Percentiles rank a stretch among this genome's conserved stretches.
Conservation (phyloP, 352 stramenopile species). For the Thalassiosira livingstoniorum region DNA sequence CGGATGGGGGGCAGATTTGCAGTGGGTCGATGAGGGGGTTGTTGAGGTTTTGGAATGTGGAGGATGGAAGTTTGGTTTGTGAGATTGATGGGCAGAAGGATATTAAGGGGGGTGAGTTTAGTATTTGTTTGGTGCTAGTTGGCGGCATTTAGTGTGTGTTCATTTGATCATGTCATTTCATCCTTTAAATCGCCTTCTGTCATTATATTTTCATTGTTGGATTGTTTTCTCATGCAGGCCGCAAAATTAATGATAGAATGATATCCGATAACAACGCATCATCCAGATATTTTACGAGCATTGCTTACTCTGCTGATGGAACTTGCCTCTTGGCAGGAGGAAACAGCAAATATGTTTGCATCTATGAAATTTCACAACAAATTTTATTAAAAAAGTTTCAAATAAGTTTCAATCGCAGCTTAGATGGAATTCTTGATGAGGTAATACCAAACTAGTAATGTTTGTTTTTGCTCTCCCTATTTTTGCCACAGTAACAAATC, state of each 20-base stretch:
- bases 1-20: conserved; percentile 96
- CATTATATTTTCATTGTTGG: conserved; percentile 20
- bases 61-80: conserved; percentile 93
- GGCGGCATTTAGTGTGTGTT: conserved; percentile 6
- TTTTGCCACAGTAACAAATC: not conserved
- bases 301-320: conserved; percentile 99
- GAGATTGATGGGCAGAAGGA: conserved; percentile 97
- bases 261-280: conserved; percentile 88
- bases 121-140: conserved; percentile 19
- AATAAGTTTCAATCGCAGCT: conserved; percentile 95
- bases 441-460: conserved; percentile 77
- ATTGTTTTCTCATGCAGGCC: too few relatives aligned
- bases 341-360: conserved; percentile 99
- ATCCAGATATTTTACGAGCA: conserved; percentile 98
- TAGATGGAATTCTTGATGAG: conserved; percentile 96
- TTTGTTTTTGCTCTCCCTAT: not conserved
- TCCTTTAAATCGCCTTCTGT: not conserved
- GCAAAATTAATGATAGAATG: conserved; percentile 86
- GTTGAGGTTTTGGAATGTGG: conserved; percentile 97
- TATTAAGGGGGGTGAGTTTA: conserved; percentile 90
- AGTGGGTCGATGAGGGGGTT: conserved; percentile 95
- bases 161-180: conserved; percentile 8
- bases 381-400: conserved; percentile 99
- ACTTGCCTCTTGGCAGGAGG: conserved; percentile 96
- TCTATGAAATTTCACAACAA: conserved; percentile 95